Evolutionary conservation across 2,329 filamentous ascomycete species (phyloP), one percentile per base, ranked within the genome.

Genomic region (Neofusicoccum cordaticola): DNA sequence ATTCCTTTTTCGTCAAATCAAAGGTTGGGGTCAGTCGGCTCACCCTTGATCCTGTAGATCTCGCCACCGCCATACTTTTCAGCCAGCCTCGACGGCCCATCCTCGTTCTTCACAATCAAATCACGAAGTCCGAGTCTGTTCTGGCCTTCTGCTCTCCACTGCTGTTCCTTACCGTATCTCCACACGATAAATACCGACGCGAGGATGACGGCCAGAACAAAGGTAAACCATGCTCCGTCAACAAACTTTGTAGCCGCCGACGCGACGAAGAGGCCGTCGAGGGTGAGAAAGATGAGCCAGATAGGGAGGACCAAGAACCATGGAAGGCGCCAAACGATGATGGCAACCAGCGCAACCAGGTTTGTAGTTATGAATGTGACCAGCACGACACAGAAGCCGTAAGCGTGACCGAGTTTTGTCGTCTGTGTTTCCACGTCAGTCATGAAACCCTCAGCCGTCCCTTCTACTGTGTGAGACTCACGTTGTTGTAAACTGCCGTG

Each of bases 361-460:
- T 85, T 89, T 0, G 90, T 93, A 63, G 89, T 89, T 71, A 93
- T 87, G 73, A 93, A 91, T 0, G 90, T 91, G 48, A 93, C 90
- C 56, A 91, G 85, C 69, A 93, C 91, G 72, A 93, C 90, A 68
- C 90, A 93, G 7, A 91, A 88, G 44, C 82, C 86, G 65, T 65
- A 67, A 22, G 31, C 57, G 34, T 67, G 70, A 31, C 66, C 69
- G 17, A 71, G 66, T 8, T 69, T 67, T 6, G 65, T 70, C 0
- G 64, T 70, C 27, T 31, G 5, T 7, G 27, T 31, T 31, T 31
- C 6, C 6, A 0, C 27, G 27, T 31, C 27, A 31, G 27, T 2
- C 27, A 31, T 31, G 4, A 31, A 31, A 31, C 6, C 27, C 27
- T 31, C 27, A 31, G 27, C 27, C 27, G 27, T 31, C 27, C 27